phyloP scores from a whole-genome alignment of 73 alveolate genomes.

The Paramecium bursaria region DNA sequence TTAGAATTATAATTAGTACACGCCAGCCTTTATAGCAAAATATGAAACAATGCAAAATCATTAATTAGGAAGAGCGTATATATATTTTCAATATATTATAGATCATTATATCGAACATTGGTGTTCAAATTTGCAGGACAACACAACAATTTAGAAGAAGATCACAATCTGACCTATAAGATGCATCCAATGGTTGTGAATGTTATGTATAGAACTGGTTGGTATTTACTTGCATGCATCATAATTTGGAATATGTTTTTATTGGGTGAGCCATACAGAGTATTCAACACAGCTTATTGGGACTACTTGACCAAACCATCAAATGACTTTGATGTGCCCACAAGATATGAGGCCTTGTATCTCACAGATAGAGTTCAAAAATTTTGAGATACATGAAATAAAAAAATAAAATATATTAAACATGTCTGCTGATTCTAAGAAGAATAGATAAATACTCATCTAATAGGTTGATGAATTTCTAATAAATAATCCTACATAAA shows the following conservation, averaged over 20 bases:
- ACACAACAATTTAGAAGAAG: conserved; percentile 67
- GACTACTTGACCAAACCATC: conserved; percentile 62
- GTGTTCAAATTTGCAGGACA: conserved; percentile 69
- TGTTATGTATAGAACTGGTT: conserved; percentile 67
- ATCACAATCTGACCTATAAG: conserved; percentile 68
- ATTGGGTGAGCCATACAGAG: conserved; percentile 67
- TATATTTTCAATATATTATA: conserved; percentile 8
- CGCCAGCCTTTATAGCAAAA: conserved; percentile 9
- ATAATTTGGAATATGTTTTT: conserved; percentile 64
- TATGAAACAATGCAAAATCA: conserved; percentile 11
- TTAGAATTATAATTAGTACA: conserved; percentile 21
- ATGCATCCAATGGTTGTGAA: conserved; percentile 65
- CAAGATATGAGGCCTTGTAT: conserved; percentile 66
- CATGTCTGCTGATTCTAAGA: too few relatives aligned
- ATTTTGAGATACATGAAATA: conserved; percentile 41
- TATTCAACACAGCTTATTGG: conserved; percentile 64
- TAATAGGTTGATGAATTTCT: too few relatives aligned
- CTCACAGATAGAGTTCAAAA: conserved; percentile 64
- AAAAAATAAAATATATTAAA: not conserved
- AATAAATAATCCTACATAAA: too few relatives aligned
- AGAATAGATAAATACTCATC: too few relatives aligned
- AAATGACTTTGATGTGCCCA: conserved; percentile 61
- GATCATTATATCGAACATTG: conserved; percentile 61
- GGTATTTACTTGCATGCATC: conserved; percentile 64
- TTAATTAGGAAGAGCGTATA: conserved; percentile 38